Evolutionary conservation across 495 filamentous ascomycete genomes (phyloP), one percentile per base, ranked within the genome.

Genomic region (Daldinia childiae): DNA sequence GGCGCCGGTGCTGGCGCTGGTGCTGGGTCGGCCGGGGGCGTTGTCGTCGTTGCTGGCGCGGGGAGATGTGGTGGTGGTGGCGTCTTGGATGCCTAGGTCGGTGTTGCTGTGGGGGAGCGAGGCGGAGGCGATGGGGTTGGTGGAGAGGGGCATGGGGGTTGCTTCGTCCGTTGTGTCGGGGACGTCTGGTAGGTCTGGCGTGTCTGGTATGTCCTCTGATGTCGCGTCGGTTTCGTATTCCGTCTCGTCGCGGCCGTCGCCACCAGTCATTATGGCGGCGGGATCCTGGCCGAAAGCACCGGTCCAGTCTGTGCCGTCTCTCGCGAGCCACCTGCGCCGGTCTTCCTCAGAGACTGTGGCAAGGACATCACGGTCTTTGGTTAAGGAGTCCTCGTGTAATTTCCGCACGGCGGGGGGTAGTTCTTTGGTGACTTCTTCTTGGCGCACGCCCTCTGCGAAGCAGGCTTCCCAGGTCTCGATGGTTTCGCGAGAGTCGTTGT

Each of bases 401-500:
- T 88, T 82, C 66, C 88, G 85, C 1, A 93, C 83, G 6, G 84
- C 75, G 0, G 87, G 83, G 0, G 93, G 92, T 1, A 97, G 79
- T 66, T 92, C 90, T 32, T 87, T 86, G 1, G 81, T 76, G 4
- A 98, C 92, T 2, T 85, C 83, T 52, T 86, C 86, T 0, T 82
- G 80, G 7, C 95, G 87, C 0, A 97, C 91, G 4, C 95, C 95
- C 78, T 98, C 93, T 0, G 92, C 87, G 24, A 89, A 84, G 74
- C 94, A 97, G 0, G 93, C 93, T 79, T 97, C 92, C 93, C 94
- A 98, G 3, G 90, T 92, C 82, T 98, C 95, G 72, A 91, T 96
- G 0, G 95, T 97, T 82, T 98, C 95, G 48, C 94, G 88, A 3
- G 90, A 89, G 76, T 97, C 89, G 72, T 95, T 97, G 78, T 97